Percentiles rank a stretch among this genome's conserved stretches.
Evolutionary conservation across 2,329 filamentous ascomycete species (phyloP).

Genomic region (Stenocarpella maydis): DNA sequence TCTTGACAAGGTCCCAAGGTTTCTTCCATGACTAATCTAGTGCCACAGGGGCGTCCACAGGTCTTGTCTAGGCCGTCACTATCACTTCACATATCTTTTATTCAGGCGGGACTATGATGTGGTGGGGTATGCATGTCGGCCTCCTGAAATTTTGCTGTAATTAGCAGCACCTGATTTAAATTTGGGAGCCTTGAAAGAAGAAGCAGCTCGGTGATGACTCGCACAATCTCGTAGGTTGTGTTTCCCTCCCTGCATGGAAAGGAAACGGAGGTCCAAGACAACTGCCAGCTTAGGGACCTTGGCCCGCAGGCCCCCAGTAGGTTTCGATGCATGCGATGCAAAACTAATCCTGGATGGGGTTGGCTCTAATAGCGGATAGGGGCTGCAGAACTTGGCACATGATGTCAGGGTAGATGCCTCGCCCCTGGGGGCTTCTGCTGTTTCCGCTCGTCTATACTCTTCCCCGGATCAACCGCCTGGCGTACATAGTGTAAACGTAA

Average conservation of each 20-base stretch:
- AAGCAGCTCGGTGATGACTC: background rate
- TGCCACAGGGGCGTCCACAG: background rate
- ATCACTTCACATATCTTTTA: too few relatives aligned
- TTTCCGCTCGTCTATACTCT: background rate
- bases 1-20: background rate
- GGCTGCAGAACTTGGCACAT: background rate
- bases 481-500: too few relatives aligned
- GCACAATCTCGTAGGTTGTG: background rate
- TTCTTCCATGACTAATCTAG: background rate
- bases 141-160: background rate
- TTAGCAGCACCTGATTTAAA: too few relatives aligned
- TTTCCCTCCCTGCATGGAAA: background rate
- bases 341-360: background rate
- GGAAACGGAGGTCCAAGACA: background rate
- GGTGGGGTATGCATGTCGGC: background rate
- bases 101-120: too few relatives aligned
- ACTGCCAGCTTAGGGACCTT: background rate
- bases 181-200: background rate
- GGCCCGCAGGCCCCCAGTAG: background rate
- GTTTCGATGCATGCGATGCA: background rate
- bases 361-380: background rate
- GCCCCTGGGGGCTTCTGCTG: background rate
- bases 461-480: slow-evolving; percentile 11
- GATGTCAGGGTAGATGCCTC: background rate
- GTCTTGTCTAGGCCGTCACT: background rate